Evolutionary conservation across 306 rosid species (phyloP), one percentile per base, ranked within the genome.

Genomic region (Corylus heterophylla): DNA sequence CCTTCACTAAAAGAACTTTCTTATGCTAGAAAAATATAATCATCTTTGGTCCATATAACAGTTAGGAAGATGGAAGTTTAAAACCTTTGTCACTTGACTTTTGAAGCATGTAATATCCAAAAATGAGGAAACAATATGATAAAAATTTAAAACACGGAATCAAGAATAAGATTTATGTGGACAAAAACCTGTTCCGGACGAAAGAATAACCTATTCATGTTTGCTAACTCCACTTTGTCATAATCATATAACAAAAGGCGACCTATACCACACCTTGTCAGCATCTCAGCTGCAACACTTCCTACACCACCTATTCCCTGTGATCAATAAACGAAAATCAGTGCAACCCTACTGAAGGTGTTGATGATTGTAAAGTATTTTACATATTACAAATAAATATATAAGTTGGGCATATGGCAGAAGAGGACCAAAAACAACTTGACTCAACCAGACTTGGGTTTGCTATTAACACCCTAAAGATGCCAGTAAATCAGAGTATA

Each of bases 231-330:
- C 85, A 95, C 99, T 88, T 93, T 95, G 76, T 95, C 99, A 82
- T 95, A 95, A 88, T 95, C 99, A 77, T 95, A 95, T 83, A 95
- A 84, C 89, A 95, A 83, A 82, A 95, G 94, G 77, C 99, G 94
- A 79, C 99, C 99, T 62, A 93, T 93, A 79, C 99, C 99, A 69
- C 99, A 95, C 87, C 99, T 91, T 59, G 97, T 95, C 59, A 93
- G 88, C 99, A 93, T 95, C 88, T 95, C 98, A 79, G 98, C 98
- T 20, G 99, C 98, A 80, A 95, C 99, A 76, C 99, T 95, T 86
- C 98, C 99, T 29, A 95, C 98, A 63, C 99, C 98, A 18, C 99
- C 99, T 48, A 95, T 62, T 73, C 99, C 99, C 99, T 95, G 87
- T 64, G 82, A 70, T 58, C 64, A 44, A 75, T 67, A n/a, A 52